phyloP scores from a whole-genome alignment of 345 rosid species.

The Rhodomyrtus tomentosa region DNA sequence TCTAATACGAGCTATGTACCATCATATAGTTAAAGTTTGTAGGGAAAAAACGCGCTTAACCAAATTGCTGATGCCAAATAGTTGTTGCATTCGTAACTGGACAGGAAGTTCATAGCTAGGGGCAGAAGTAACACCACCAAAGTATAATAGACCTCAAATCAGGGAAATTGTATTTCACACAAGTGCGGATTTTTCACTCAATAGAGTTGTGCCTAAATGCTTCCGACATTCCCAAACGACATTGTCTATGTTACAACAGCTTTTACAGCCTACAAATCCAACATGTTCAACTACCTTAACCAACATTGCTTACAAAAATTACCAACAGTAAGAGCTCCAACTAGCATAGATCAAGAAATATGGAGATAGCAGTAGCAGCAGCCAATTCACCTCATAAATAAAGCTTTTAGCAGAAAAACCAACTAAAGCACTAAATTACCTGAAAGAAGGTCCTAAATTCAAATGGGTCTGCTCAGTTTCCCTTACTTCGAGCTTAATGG shows the following conservation, averaged over 20 bases:
- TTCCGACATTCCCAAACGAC: neutral
- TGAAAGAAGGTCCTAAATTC: slow-evolving; percentile 12
- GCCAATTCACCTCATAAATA: neutral
- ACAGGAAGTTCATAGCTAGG: neutral
- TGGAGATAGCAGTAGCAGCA: neutral
- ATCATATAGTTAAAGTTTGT: neutral
- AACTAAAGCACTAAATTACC: slow-evolving; percentile 12
- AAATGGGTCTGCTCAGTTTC: slow-evolving; percentile 17
- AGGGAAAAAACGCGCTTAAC: neutral
- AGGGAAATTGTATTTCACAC: neutral
- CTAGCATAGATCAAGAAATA: neutral
- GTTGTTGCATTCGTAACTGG: neutral
- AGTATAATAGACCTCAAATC: neutral
- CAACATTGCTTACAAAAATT: neutral
- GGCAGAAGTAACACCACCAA: neutral
- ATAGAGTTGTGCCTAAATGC: neutral
- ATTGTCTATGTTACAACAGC: neutral
- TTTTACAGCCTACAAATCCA: neutral
- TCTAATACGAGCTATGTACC: neutral
- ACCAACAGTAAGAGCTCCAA: neutral
- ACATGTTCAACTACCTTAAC: neutral
- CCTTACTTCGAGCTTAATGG: slow-evolving; percentile 7
- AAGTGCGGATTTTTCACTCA: neutral
- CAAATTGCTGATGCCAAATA: neutral
- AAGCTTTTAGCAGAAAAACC: neutral